Evolutionary conservation across 2,329 filamentous ascomycete genomes (phyloP).

Genomic region (Sporothrix euskadiensis): DNA sequence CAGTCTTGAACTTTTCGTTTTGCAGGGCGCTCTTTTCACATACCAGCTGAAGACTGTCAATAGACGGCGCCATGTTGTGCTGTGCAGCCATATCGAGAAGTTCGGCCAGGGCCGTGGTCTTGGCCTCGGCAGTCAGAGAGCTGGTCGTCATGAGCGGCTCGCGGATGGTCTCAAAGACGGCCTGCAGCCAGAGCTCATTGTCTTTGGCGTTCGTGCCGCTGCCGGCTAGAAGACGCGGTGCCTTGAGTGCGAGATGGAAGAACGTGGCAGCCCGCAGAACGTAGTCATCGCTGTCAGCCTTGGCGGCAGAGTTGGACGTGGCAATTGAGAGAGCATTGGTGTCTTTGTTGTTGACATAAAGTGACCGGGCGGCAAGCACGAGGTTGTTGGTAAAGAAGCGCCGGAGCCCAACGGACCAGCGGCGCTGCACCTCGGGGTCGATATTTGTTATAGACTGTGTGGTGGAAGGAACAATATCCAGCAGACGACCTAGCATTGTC

Average conservation of each 20-base stretch:
- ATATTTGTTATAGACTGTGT: background rate
- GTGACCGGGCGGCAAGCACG: conserved; percentile 52
- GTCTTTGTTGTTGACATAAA: conserved; percentile 48
- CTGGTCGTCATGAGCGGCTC: conserved; percentile 34
- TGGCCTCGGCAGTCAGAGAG: background rate
- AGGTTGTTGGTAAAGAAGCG: conserved; percentile 54
- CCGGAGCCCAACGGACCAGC: conserved; percentile 52
- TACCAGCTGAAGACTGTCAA: conserved; percentile 45
- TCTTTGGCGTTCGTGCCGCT: conserved; percentile 39
- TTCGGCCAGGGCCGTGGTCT: conserved; percentile 34
- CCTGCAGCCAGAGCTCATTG: conserved; percentile 46
- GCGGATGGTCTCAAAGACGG: conserved; percentile 41
- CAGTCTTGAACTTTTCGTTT: background rate
- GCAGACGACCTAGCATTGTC: conserved; percentile 47
- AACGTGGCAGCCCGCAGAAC: conserved; percentile 47
- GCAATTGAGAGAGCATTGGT: conserved; percentile 23
- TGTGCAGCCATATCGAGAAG: conserved; percentile 41
- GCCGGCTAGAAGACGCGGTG: conserved; percentile 39
- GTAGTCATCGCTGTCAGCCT: background rate
- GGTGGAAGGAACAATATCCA: background rate
- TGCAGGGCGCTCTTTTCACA: conserved; percentile 47
- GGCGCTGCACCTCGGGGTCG: conserved; percentile 37
- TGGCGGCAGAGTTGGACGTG: background rate
- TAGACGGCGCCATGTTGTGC: conserved; percentile 40
- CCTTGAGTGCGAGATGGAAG: conserved; percentile 45